Evolutionary conservation across 2,329 filamentous ascomycete genomes (phyloP), one percentile per base, ranked within the genome.

Genomic region (Paecilomyces dactylethromorphus): DNA sequence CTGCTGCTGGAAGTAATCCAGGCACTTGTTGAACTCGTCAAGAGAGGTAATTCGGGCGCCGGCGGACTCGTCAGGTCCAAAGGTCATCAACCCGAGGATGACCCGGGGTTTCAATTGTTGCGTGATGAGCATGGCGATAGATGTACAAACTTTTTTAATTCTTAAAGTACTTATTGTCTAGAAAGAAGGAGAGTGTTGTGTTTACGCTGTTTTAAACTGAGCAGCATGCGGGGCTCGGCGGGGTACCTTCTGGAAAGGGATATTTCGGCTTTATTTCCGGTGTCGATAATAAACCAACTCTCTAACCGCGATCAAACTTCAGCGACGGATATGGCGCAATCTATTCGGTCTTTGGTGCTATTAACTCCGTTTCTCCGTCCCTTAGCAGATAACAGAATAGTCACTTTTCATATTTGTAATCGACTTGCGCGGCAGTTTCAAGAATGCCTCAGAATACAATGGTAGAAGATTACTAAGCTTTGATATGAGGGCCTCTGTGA

Each of bases 1-100:
- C 59, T 87, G 82, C n/a, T 80, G 78, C 73, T 93, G 89, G 69
- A 96, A 86, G 63, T 87, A 81, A 70, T 93, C 88, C 39, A 96
- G 84, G 51, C 83, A 83, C 65, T 83, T 83, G 66, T 87, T 89
- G 78, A 87, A 91, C 51, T 89, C 87, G 59, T 84, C 79, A n/a
- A 85, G 73, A 18, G 79, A 79, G 22, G 89, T 92, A 68, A 96
- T 86, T 53, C 91, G 86, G 52, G 88, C 90, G 35, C 89, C 90
- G 12, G 74, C 70, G 15, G 72, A 71, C 59, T 81, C 80, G 59
- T 84, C 83, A 2, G 89, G 85, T 31, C 88, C 89, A 78, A 91
- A 92, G 69, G 88, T 92, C 91, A 95, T 94, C 57, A 92, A 82
- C 64, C 91, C 91, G 45, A 96, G 85, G 79, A 96, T 91, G 67